Evolutionary conservation across 805 yeast species (phyloP).

Genomic region (Candida boleticola): DNA sequence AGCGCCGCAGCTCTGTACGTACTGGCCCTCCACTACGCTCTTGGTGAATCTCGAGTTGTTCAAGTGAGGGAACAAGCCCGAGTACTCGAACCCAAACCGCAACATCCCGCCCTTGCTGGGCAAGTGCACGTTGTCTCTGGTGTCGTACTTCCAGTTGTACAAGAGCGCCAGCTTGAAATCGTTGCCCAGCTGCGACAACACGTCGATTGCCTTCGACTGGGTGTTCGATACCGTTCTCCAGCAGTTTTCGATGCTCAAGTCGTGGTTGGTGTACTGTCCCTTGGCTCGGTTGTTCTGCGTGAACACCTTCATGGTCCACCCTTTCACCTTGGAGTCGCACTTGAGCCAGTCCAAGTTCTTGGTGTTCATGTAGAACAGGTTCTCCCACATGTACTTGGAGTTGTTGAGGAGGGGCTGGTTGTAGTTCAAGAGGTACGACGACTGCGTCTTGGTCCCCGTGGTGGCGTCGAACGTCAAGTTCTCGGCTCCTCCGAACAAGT

Average conservation of each 20-base stretch:
- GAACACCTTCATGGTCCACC: slow-evolving; percentile 39
- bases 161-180: slow-evolving; percentile 44
- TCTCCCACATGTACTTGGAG: slow-evolving; percentile 39
- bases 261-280: slow-evolving; percentile 40
- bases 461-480: slow-evolving; percentile 49
- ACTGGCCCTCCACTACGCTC: slow-evolving; percentile 37
- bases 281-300: slow-evolving; percentile 27
- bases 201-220: slow-evolving; percentile 25
- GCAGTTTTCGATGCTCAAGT: slow-evolving; percentile 45
- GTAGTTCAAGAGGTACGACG: slow-evolving; percentile 49
- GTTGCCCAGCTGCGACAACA: slow-evolving; percentile 42
- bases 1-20: slow-evolving; percentile 5
- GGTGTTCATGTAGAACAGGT: slow-evolving; percentile 40
- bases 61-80: slow-evolving; percentile 26
- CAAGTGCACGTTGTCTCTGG: slow-evolving; percentile 41
- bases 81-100: slow-evolving; percentile 35
- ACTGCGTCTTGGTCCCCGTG: slow-evolving; percentile 48
- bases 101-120: slow-evolving; percentile 42
- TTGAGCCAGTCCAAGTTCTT: slow-evolving; percentile 48
- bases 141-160: slow-evolving; percentile 41
- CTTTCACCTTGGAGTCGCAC: slow-evolving; percentile 43
- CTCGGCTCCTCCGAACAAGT: slow-evolving; percentile 60
- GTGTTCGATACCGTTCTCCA: slow-evolving; percentile 34
- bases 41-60: slow-evolving; percentile 39
- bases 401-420: slow-evolving; percentile 44